Evolutionary conservation across 305 asterid genomes (phyloP).

Genomic region (Ilex paraguariensis): DNA sequence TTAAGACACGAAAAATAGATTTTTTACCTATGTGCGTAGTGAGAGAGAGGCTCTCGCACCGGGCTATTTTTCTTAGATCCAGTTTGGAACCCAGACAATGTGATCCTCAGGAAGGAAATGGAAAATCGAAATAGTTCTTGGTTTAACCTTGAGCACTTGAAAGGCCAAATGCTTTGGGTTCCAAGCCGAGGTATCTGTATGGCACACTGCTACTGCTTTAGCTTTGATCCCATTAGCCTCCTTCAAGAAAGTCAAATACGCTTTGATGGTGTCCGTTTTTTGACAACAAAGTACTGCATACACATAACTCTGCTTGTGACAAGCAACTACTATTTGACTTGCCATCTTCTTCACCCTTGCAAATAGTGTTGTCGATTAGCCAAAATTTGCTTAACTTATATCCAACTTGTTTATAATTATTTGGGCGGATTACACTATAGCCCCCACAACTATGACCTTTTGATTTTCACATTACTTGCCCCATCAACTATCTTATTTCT

Average conservation of each 20-base stretch:
- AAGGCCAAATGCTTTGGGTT: constrained; percentile 24
- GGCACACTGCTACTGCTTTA: constrained; percentile 81
- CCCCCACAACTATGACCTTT: no score
- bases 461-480: no score
- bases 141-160: constrained; percentile 75
- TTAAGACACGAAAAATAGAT: no score
- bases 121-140: constrained; percentile 73
- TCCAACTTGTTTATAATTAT: no score
- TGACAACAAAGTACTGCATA: constrained; percentile 87
- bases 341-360: constrained; percentile 33
- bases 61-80: neutral
- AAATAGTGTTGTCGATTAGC: no score
- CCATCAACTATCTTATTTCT: no score
- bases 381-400: no score
- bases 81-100: constrained; percentile 67
- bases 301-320: constrained; percentile 65
- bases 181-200: constrained; percentile 75
- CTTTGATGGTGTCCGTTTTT: constrained; percentile 39
- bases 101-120: constrained; percentile 92
- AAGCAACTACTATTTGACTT: constrained; percentile 43
- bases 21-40: no score
- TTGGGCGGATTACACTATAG: no score
- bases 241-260: constrained; percentile 47
- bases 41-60: no score
- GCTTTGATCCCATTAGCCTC: constrained; percentile 53